Percentiles rank a stretch among this genome's conserved stretches.
Conservation (phyloP, 2,329 filamentous ascomycete genomes). For the Pseudocercospora fuligena region DNA sequence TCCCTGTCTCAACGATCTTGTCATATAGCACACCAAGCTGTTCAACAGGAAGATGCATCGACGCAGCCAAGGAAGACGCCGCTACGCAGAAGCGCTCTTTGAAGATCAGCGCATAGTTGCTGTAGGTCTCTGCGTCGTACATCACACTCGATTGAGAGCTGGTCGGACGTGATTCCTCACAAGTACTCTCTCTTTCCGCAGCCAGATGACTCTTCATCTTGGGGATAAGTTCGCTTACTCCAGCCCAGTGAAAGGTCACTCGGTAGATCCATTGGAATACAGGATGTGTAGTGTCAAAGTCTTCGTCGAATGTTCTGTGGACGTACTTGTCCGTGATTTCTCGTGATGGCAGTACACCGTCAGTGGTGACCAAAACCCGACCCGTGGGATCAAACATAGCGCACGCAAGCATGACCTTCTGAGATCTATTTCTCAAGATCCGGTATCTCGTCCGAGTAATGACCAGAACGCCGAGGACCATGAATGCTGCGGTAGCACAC, state of each 20-base stretch:
- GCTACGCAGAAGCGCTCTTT: slow-evolving; percentile 83
- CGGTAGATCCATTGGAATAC: slow-evolving; percentile 89
- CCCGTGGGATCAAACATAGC: slow-evolving; percentile 71
- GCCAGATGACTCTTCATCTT: slow-evolving; percentile 75
- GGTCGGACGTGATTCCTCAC: slow-evolving; percentile 36
- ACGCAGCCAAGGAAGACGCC: slow-evolving; percentile 72
- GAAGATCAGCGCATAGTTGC: slow-evolving; percentile 76
- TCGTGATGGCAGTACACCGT: slow-evolving; percentile 70
- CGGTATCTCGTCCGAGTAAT: slow-evolving; percentile 45
- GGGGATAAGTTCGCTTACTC: slow-evolving; percentile 69
- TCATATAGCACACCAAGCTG: slow-evolving; percentile 44
- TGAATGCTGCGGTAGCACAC: slow-evolving; percentile 46
- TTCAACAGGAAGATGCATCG: slow-evolving; percentile 52
- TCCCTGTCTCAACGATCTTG: slow-evolving; percentile 43
- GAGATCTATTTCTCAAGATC: slow-evolving; percentile 51
- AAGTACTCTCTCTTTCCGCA: slow-evolving; percentile 43
- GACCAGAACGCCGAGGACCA: slow-evolving; percentile 43
- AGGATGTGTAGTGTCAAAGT: slow-evolving; percentile 75
- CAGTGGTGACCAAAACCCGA: slow-evolving; percentile 69
- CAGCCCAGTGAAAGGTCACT: slow-evolving; percentile 76
- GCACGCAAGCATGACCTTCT: slow-evolving; percentile 60
- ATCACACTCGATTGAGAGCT: slow-evolving; percentile 39
- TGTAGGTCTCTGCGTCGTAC: slow-evolving; percentile 62
- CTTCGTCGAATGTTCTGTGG: slow-evolving; percentile 68
- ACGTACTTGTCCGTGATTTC: slow-evolving; percentile 81